Evolutionary conservation across 768 basidiomycete genomes (phyloP).

Genomic region (Pholiota conissans): DNA sequence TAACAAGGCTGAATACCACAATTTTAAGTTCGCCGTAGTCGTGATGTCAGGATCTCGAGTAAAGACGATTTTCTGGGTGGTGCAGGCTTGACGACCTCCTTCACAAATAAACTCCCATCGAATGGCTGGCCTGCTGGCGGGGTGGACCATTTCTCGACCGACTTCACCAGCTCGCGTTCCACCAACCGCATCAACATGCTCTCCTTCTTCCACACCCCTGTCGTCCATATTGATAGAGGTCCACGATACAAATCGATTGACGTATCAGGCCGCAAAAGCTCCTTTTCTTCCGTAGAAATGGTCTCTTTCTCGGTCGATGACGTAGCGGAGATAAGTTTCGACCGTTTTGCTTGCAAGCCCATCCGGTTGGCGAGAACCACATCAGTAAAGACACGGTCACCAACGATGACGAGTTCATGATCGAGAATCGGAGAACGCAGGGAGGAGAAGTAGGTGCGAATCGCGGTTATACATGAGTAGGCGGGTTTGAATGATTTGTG

Average conservation of each 20-base stretch:
- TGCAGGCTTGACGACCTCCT: constrained; percentile 17
- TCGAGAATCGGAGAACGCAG: constrained; percentile 54
- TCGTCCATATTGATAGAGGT: constrained; percentile 71
- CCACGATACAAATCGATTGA: constrained; percentile 27
- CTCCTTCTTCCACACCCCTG: constrained; percentile 68
- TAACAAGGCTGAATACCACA: neutral
- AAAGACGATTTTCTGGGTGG: constrained; percentile 1
- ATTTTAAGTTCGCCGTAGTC: neutral
- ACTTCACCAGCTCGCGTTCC: constrained; percentile 51
- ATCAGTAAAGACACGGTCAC: constrained; percentile 93
- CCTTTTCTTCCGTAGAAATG: constrained; percentile 26
- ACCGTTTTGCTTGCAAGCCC: constrained; percentile 22
- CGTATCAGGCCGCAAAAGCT: constrained; percentile 2
- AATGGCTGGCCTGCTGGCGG: constrained; percentile 20
- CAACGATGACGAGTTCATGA: constrained; percentile 77
- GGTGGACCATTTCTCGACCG: constrained; percentile 43
- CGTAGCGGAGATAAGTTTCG: neutral
- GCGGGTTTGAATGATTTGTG: constrained; percentile 81
- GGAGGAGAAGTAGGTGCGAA: constrained; percentile 74
- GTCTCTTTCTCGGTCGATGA: constrained; percentile 25
- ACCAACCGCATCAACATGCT: constrained; percentile 59
- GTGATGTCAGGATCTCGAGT: neutral
- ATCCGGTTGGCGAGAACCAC: constrained; percentile 84
- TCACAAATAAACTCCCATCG: constrained; percentile 31
- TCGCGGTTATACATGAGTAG: constrained; percentile 69